A percentile compares a stretch with the other conserved stretches of the same genome.
Evolutionary conservation across 1,139 yeast genomes (phyloP).

Genomic region (Starmera stellimalicola): DNA sequence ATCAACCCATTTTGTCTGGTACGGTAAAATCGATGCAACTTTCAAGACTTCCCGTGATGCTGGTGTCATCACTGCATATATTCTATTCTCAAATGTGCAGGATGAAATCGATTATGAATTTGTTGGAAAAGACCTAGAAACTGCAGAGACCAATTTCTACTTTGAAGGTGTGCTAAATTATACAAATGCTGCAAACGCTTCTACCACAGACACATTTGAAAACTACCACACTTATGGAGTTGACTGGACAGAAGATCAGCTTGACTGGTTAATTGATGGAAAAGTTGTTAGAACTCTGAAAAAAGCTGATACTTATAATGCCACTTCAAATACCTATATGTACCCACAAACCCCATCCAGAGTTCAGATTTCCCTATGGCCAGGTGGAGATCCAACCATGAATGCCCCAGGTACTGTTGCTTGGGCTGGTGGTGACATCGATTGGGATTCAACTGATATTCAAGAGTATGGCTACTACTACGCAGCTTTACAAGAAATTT

Average conservation of each 20-base stretch:
- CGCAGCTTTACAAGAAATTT: slow-evolving; percentile 49
- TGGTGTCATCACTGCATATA: slow-evolving; percentile 85
- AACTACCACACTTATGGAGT: slow-evolving; percentile 70
- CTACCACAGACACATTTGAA: slow-evolving; percentile 45
- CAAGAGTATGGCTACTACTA: slow-evolving; percentile 69
- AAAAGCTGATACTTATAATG: slow-evolving; percentile 59
- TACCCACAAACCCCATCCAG: slow-evolving; percentile 93
- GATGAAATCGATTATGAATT: slow-evolving; percentile 89
- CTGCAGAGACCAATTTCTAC: slow-evolving; percentile 71
- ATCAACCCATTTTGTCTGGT: slow-evolving; percentile 77
- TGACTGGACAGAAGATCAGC: slow-evolving; percentile 73
- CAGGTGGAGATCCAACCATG: slow-evolving; percentile 59
- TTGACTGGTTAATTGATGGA: slow-evolving; percentile 74
- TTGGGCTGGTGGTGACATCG: slow-evolving; percentile 90
- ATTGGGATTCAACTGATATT: slow-evolving; percentile 77
- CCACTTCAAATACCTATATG: slow-evolving; percentile 44
- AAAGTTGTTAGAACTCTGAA: slow-evolving; percentile 55
- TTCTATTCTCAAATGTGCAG: slow-evolving; percentile 73
- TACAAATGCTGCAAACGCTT: slow-evolving; percentile 42
- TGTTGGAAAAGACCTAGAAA: slow-evolving; percentile 61
- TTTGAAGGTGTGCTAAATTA: slow-evolving; percentile 66
- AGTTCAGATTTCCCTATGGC: slow-evolving; percentile 85
- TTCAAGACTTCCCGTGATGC: slow-evolving; percentile 64
- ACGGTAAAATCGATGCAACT: slow-evolving; percentile 66
- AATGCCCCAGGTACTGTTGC: slow-evolving; percentile 69